phyloP scores from a whole-genome alignment of 306 rosid species.

The Chamaecrista fasciculata region DNA sequence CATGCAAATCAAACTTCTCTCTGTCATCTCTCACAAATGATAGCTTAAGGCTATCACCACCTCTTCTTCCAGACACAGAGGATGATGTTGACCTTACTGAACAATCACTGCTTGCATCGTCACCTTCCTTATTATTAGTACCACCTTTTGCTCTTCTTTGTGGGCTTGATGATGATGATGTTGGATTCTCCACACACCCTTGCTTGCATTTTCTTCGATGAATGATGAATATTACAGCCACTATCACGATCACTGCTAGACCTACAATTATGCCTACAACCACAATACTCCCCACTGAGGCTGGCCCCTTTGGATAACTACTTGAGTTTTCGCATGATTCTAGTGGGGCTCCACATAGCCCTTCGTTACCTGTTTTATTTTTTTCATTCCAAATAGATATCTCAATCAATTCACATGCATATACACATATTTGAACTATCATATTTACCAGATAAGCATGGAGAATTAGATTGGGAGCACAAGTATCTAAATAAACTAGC shows the following conservation, averaged over 20 bases:
- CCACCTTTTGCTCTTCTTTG: slow-evolving; percentile 25
- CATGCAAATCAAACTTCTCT: slow-evolving; percentile 65
- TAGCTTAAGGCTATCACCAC: slow-evolving; percentile 42
- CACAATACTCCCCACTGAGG: slow-evolving; percentile 27
- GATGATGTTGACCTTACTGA: slow-evolving; percentile 20
- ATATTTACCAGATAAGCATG: too few species aligned
- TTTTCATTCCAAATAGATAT: too few species aligned
- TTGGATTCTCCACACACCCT: slow-evolving; percentile 36
- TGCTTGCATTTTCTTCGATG: slow-evolving; percentile 28
- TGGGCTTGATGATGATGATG: not conserved
- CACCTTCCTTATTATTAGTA: not conserved
- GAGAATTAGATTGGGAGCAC: too few species aligned
- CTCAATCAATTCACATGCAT: too few species aligned
- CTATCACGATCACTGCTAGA: slow-evolving; percentile 41
- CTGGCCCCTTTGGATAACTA: not conserved
- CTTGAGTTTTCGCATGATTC: slow-evolving; percentile 29
- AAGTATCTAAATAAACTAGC: too few species aligned
- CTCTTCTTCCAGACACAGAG: slow-evolving; percentile 10
- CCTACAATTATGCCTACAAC: slow-evolving; percentile 40
- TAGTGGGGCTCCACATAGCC: slow-evolving; percentile 73
- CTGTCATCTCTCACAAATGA: slow-evolving; percentile 66
- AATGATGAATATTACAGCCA: slow-evolving; percentile 39
- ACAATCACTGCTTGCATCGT: slow-evolving; percentile 7
- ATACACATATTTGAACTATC: too few species aligned
- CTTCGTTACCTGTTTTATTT: slow-evolving; percentile 71